A percentile compares a stretch with the other conserved stretches of the same genome.
phyloP scores from a whole-genome alignment of 257 asterid genomes.

The Primulina tabacum region DNA sequence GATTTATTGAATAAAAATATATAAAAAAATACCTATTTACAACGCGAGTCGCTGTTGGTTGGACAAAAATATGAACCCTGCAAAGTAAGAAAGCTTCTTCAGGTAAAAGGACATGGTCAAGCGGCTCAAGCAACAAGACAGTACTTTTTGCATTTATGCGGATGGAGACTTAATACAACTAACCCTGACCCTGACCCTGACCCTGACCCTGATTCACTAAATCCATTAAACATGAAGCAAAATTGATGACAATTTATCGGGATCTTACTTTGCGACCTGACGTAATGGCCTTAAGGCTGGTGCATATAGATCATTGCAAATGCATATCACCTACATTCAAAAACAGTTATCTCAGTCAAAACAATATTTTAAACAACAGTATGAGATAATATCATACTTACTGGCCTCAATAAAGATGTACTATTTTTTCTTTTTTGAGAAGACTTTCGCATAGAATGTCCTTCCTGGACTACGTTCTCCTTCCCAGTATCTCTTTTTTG shows the following conservation, averaged over 20 bases:
- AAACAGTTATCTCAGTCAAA: constrained; percentile 32
- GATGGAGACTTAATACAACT: not conserved
- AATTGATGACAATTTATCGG: constrained; percentile 3
- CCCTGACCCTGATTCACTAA: constrained; percentile 3
- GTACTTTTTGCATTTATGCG: not conserved
- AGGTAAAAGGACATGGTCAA: constrained; percentile 8
- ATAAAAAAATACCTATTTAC: constrained; percentile 67
- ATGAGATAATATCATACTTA: constrained; percentile 37
- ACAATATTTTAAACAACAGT: constrained; percentile 19
- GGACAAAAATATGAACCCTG: constrained; percentile 94
- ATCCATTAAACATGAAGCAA: constrained; percentile 21
- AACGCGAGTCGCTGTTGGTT: constrained; percentile 83
- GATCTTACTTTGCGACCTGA: constrained; percentile 91
- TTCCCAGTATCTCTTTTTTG: constrained; percentile 59
- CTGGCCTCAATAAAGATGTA: constrained; percentile 76
- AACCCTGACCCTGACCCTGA: not conserved
- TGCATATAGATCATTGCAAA: constrained; percentile 91
- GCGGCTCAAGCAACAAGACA: not conserved
- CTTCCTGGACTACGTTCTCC: constrained; percentile 58
- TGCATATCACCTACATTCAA: constrained; percentile 75
- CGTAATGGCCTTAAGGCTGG: constrained; percentile 93
- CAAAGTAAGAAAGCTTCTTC: constrained; percentile 26
- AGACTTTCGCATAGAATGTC: constrained; percentile 49
- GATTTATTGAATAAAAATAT: constrained; percentile 21
- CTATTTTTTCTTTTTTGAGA: constrained; percentile 58